These are phyloP conservation scores for Mortierella sp. DNA, from an alignment of 371 early-diverging fungal species.

Conservation along the genomic window DNA sequence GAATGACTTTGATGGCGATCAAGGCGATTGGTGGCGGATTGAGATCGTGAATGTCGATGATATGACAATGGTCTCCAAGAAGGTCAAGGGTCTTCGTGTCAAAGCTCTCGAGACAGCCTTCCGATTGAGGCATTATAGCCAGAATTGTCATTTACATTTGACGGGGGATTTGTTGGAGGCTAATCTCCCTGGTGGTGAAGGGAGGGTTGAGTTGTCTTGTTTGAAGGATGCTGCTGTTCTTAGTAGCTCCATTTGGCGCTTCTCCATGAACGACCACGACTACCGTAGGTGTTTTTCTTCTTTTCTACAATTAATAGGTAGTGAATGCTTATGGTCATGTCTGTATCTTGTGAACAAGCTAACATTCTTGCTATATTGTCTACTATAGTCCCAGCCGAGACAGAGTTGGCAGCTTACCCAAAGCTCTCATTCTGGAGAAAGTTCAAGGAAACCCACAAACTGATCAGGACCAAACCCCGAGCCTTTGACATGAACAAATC, in stretches of 20 bases:
- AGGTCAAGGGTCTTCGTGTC: slow-evolving; percentile 5
- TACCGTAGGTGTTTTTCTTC: slow-evolving; percentile 15
- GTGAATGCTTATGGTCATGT: background rate
- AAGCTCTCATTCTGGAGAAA: slow-evolving; percentile 21
- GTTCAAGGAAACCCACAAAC: slow-evolving; percentile 14
- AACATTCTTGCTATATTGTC: background rate
- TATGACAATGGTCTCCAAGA: background rate
- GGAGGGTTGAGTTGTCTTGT: slow-evolving; percentile 32
- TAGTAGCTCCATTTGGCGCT: slow-evolving; percentile 29
- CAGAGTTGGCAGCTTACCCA: slow-evolving; percentile 27
- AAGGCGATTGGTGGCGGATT: slow-evolving; percentile 33
- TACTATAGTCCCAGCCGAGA: slow-evolving; percentile 28
- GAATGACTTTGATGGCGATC: slow-evolving; percentile 14
- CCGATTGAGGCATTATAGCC: slow-evolving; percentile 21
- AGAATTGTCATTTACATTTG: slow-evolving; percentile 20
- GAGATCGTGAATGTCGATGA: slow-evolving; percentile 16
- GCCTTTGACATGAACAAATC: slow-evolving; percentile 17
- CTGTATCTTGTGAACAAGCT: background rate
- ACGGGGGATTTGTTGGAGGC: slow-evolving; percentile 14
- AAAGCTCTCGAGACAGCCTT: slow-evolving; percentile 29
- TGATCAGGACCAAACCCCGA: slow-evolving; percentile 23
- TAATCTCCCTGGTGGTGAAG: slow-evolving; percentile 12
- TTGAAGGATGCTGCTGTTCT: slow-evolving; percentile 21
- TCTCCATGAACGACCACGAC: slow-evolving; percentile 49
- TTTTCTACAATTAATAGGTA: background rate